Base-by-base conservation (phyloP, 2,329 filamentous ascomycete genomes). In the Didymosphaeria variabile region DNA sequence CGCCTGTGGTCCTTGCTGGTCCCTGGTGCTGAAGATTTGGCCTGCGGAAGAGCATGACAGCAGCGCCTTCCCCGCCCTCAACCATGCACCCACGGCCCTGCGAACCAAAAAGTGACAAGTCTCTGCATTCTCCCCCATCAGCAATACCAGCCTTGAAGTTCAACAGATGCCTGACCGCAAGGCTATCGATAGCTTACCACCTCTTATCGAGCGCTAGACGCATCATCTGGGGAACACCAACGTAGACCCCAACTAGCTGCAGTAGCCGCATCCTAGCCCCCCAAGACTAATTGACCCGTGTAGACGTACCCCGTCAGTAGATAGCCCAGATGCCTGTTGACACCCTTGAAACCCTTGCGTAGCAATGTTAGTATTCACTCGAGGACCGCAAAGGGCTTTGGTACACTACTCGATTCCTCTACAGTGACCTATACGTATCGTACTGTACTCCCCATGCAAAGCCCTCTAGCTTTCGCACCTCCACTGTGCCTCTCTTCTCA, bases 361-460 rank as follows among this genome's bases (percentile, higher is more conserved):
- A 5, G 40, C 34, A 44, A 55, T 21, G 45, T 46, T 50, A 50
- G 21, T 10, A 29, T 12, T 45, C 17, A 31, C n/a, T 40, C 32
- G 13, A 26, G 32, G 29, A 52, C 17, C 32, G 19, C 32, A 49
- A 19, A 32, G 23, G 34, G 23, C 42, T 55, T 58, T 54, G 56
- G 58, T 60, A 61, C 55, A 57, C 49, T 26, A 34, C 55, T 61
- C 58, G 50, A 63, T 63, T 66, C 63, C 57, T 66, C 58, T 66
- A 66, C 60, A 63, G 53, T 32, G 46, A 8, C 49, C 46, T n/a
- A n/a, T 38, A 29, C 45, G 29, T 19, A 21, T 45, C 50, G 21
- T 21, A 21, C 54, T 10, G 10, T 40, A 7, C 31, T 45, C 49
- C 31, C 44, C 50, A 6, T 36, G 31, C 19, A 9, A 19, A 46